Conservation (phyloP, 148 eudicot species). For the Vaccinium corymbosum region DNA sequence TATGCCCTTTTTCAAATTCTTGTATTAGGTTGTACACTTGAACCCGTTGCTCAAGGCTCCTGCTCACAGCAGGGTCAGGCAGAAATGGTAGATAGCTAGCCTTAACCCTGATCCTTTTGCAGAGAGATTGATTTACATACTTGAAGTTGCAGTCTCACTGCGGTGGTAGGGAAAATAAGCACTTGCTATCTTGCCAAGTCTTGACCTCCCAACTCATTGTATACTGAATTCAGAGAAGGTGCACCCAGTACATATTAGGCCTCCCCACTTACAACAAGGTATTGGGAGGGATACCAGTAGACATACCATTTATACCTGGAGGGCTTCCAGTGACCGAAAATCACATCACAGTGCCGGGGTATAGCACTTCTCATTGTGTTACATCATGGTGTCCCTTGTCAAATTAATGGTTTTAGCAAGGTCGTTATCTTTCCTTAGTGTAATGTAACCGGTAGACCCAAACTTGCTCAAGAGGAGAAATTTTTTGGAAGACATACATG, state of each 20-base stretch:
- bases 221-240: not conserved
- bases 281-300: not conserved
- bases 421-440: not conserved
- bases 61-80: not conserved
- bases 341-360: not conserved
- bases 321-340: not conserved
- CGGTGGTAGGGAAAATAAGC: not conserved
- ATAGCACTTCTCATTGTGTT: not conserved
- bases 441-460: too few relatives aligned
- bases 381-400: not conserved
- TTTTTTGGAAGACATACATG: not conserved
- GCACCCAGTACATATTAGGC: not conserved
- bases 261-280: not conserved
- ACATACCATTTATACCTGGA: too few relatives aligned
- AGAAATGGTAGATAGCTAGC: not conserved
- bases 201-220: not conserved
- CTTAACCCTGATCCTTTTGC: not conserved
- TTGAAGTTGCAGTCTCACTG: not conserved
- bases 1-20: not conserved
- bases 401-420: not conserved
- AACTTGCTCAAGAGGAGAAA: not conserved
- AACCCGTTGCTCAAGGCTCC: not conserved
- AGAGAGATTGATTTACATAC: not conserved
- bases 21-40: not conserved
- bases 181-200: not conserved